phyloP scores from a whole-genome alignment of 2,329 filamentous ascomycete genomes.

The Phoma sp. region DNA sequence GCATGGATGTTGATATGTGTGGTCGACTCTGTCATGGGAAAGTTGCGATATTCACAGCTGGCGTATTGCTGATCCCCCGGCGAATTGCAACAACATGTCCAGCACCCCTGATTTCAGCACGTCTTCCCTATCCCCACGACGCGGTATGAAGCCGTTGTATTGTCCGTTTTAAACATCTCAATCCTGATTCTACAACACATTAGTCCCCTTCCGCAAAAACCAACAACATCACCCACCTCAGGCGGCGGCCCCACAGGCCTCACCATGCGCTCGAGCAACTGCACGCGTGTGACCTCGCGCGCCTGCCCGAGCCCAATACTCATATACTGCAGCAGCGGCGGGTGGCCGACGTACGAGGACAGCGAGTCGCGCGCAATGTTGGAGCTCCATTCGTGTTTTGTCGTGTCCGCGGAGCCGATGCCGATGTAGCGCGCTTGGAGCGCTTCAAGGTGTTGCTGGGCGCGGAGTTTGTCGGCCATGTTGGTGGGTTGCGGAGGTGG shows the following conservation, averaged over 20 bases:
- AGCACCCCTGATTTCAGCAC: no score
- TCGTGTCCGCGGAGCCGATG: slow-evolving; percentile 95
- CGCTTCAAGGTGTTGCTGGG: slow-evolving; percentile 95
- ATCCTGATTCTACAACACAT: not conserved
- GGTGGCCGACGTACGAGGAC: slow-evolving; percentile 86
- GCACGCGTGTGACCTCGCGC: slow-evolving; percentile 76
- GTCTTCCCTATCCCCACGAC: no score
- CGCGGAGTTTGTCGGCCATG: slow-evolving; percentile 94
- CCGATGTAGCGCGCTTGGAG: slow-evolving; percentile 96
- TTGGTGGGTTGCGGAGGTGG: not conserved
- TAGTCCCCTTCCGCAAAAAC: no score
- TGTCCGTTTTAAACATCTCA: not conserved
- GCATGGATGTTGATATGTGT: no score
- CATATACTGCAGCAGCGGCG: slow-evolving; percentile 86
- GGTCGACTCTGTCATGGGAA: no score
- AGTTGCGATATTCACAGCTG: no score
- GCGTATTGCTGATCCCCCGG: no score
- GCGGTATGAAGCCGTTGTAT: no score
- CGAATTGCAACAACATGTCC: no score
- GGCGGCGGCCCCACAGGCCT: slow-evolving; percentile 70
- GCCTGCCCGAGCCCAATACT: slow-evolving; percentile 87
- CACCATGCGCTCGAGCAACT: slow-evolving; percentile 78
- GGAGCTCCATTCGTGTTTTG: slow-evolving; percentile 95
- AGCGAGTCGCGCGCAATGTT: slow-evolving; percentile 96
- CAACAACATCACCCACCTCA: slow-evolving; percentile 62